These are phyloP conservation scores for Eustoma russellianum DNA, from an alignment of 257 asterid species.

Conservation along the genomic window DNA sequence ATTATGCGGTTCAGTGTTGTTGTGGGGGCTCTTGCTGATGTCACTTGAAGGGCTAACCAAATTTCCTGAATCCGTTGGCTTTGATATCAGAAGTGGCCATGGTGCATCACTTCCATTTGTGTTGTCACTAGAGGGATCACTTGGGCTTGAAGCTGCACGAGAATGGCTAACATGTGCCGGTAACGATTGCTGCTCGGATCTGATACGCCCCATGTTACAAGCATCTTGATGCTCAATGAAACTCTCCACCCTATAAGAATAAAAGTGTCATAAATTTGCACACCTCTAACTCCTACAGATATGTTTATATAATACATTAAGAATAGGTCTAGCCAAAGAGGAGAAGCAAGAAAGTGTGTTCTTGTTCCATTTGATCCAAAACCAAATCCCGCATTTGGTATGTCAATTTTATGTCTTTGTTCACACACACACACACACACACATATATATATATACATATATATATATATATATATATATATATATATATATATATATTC, in stretches of 20 bases:
- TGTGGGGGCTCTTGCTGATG: neutral
- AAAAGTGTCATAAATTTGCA: neutral
- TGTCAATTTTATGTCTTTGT: neutral
- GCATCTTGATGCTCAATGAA: slow-evolving; percentile 54
- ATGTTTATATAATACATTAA: neutral
- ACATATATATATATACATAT: no score
- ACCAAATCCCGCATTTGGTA: slow-evolving; percentile 5
- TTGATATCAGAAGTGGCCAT: slow-evolving; percentile 18
- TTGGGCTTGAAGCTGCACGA: slow-evolving; percentile 35
- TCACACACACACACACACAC: no score
- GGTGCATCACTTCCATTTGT: slow-evolving; percentile 26
- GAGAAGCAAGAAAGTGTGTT: slow-evolving; percentile 17
- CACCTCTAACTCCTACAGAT: neutral
- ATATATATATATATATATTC: no score
- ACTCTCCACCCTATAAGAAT: slow-evolving; percentile 37
- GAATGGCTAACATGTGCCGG: slow-evolving; percentile 26
- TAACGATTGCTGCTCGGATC: slow-evolving; percentile 25
- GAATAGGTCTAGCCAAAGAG: neutral
- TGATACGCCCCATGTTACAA: slow-evolving; percentile 29
- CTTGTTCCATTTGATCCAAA: no score
- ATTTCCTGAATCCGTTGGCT: slow-evolving; percentile 8
- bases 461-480: no score
- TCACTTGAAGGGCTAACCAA: neutral
- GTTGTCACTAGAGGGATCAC: slow-evolving; percentile 32
- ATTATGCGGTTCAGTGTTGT: slow-evolving; percentile 8